Conservation (phyloP, 2,329 filamentous ascomycete genomes). For the Apiospora malaysiana region DNA sequence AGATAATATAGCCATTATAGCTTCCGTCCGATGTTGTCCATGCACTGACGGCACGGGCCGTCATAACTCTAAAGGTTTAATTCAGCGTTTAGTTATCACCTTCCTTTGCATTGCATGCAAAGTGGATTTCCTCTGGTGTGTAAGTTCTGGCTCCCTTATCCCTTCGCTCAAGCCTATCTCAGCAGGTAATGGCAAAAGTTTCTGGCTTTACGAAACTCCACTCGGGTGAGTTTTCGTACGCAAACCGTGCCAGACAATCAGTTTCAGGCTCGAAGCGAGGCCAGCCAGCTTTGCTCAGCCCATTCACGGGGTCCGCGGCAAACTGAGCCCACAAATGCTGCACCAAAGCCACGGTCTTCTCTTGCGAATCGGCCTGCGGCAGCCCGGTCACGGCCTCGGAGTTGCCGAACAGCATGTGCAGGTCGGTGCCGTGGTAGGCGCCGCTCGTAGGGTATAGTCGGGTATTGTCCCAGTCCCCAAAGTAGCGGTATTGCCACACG, state of each 20-base stretch:
- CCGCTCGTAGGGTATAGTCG: conserved; percentile 51
- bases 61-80: neutral
- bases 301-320: neutral
- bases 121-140: neutral
- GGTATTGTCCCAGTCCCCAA: conserved; percentile 55
- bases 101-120: neutral
- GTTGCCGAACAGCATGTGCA: conserved; percentile 55
- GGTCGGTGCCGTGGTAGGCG: conserved; percentile 54
- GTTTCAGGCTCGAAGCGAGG: neutral
- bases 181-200: neutral
- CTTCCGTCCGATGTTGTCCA: neutral
- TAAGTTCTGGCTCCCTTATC: too few relatives aligned
- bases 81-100: neutral
- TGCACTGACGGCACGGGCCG: neutral
- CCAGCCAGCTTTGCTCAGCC: neutral
- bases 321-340: conserved; percentile 4
- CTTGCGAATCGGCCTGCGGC: conserved; percentile 27
- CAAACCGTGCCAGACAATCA: neutral
- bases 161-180: neutral
- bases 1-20: too few relatives aligned
- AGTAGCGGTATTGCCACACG: conserved; percentile 53
- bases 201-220: neutral
- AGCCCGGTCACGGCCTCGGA: conserved; percentile 47
- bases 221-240: neutral
- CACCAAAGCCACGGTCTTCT: neutral